Conservation (phyloP, 805 yeast genomes). For the Pichia exigua region DNA sequence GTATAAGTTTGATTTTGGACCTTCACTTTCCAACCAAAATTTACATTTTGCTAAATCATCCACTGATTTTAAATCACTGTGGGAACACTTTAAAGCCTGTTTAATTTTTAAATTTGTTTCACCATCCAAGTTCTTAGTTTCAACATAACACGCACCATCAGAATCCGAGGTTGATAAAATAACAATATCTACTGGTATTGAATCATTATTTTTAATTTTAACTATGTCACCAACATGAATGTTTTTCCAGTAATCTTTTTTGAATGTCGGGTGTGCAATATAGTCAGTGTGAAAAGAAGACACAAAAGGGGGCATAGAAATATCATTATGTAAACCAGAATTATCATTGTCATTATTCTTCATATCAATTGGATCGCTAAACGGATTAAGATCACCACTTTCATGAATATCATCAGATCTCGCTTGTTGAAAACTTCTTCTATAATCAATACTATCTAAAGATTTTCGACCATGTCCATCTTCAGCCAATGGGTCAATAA, state of each 20-base stretch:
- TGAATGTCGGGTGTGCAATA: conserved; percentile 21
- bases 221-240: conserved; percentile 69
- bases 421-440: conserved; percentile 22
- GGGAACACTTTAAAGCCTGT: conserved; percentile 59
- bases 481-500: conserved; percentile 23
- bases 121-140: conserved; percentile 79
- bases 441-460: conserved; percentile 28
- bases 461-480: conserved; percentile 18
- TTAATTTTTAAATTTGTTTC: conserved; percentile 71
- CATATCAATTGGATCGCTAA: conserved; percentile 22
- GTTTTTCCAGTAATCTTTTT: conserved; percentile 58
- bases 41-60: conserved; percentile 42
- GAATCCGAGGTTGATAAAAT: conserved; percentile 61
- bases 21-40: conserved; percentile 74
- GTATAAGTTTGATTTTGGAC: conserved; percentile 74
- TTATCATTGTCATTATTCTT: conserved; percentile 9
- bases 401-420: conserved; percentile 11
- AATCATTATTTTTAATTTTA: conserved; percentile 61
- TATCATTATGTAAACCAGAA: conserved; percentile 1
- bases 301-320: conserved; percentile 23
- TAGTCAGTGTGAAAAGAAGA: conserved; percentile 15
- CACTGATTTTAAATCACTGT: conserved; percentile 29
- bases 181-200: conserved; percentile 69
- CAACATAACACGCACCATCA: conserved; percentile 63
- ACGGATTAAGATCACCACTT: conserved; percentile 15